A percentile compares a stretch with the other conserved stretches of the same genome.
phyloP scores from a whole-genome alignment of 2,329 filamentous ascomycete genomes.

The Cryphonectria radicalis region DNA sequence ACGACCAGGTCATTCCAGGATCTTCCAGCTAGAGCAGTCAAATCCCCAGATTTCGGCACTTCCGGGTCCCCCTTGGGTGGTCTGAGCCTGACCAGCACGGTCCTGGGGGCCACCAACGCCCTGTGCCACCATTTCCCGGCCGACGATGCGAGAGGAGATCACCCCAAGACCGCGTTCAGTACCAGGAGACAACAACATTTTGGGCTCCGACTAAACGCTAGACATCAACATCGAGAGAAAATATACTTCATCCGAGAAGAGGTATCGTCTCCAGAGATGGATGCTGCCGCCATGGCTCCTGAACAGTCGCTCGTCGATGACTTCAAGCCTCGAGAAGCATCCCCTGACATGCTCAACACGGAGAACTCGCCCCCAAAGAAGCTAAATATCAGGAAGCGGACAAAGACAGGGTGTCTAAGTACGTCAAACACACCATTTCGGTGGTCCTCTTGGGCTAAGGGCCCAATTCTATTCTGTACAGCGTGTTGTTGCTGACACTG shows the following conservation, averaged over 20 bases:
- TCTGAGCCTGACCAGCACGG: conserved; percentile 12
- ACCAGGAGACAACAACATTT: neutral
- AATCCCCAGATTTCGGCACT: conserved; percentile 8
- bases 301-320: conserved; percentile 31
- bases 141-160: conserved; percentile 22
- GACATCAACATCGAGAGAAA: neutral
- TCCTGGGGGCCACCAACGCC: conserved; percentile 11
- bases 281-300: conserved; percentile 19
- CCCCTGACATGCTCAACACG: conserved; percentile 42
- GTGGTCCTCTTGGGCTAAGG: neutral
- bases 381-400: conserved; percentile 65
- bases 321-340: conserved; percentile 39
- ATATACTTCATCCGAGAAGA: neutral
- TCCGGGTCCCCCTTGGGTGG: neutral
- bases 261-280: conserved; percentile 4
- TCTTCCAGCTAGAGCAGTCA: neutral
- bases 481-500: conserved; percentile 24
- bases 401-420: conserved; percentile 93
- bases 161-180: neutral
- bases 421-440: conserved; percentile 43
- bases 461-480: neutral
- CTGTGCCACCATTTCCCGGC: conserved; percentile 7
- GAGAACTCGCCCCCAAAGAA: conserved; percentile 53
- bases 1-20: neutral
- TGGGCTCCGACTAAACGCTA: neutral